phyloP scores from a whole-genome alignment of 164 flowering plant species.

The Cinnamomum chago region DNA sequence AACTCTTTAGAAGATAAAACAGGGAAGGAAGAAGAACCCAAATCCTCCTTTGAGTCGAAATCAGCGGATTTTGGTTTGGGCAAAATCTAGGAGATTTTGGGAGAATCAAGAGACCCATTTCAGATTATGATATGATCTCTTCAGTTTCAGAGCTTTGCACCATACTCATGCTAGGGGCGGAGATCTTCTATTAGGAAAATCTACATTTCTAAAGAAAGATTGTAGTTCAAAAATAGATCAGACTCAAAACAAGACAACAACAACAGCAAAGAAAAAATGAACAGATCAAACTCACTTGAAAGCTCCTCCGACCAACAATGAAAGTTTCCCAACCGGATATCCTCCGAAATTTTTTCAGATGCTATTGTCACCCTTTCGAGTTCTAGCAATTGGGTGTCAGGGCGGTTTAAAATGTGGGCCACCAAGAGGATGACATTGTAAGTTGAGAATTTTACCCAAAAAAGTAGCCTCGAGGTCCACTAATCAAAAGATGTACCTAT shows the following conservation, averaged over 20 bases:
- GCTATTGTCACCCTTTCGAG: neutral
- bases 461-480: too few species aligned
- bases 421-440: too few species aligned
- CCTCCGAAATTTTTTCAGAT: neutral
- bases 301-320: constrained; percentile 32
- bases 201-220: constrained; percentile 23
- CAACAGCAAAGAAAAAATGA: neutral
- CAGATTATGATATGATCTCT: constrained; percentile 5
- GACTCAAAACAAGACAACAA: neutral
- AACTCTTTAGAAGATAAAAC: constrained; percentile 13
- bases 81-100: constrained; percentile 3
- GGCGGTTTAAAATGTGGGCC: too few species aligned
- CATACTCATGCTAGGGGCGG: constrained; percentile 29
- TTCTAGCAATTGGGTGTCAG: neutral
- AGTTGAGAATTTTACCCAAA: too few species aligned
- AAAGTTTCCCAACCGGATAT: constrained; percentile 37
- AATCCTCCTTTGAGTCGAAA: neutral
- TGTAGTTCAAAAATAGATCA: neutral
- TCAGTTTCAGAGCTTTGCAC: neutral
- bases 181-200: constrained; percentile 42
- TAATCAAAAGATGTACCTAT: too few species aligned
- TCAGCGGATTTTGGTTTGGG: constrained; percentile 6
- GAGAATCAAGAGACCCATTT: constrained; percentile 7
- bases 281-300: constrained; percentile 35
- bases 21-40: constrained; percentile 13